Evolutionary conservation across 2,329 filamentous ascomycete genomes (phyloP), one percentile per base, ranked within the genome.

Genomic region (Alternaria angustiovoidea): DNA sequence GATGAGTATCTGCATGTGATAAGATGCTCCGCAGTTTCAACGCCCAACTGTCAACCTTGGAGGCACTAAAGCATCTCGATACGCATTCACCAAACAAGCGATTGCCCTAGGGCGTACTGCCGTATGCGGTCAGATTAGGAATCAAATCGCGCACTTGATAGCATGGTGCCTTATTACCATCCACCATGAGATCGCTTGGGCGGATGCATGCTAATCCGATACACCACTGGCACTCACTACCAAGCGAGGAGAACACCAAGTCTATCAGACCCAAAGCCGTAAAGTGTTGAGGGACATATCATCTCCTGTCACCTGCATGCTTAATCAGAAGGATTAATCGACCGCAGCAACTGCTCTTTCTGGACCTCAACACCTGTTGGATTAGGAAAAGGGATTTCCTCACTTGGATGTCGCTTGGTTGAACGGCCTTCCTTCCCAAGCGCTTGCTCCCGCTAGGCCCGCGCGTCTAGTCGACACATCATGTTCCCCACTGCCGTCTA

Each of bases 381-480:
- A 24, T 39, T 18, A 14, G 34, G 48, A 24, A 39, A 38, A 39
- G 24, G 20, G 48, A 51, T 18, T 51, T 11, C n/a, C 16, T 28
- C 2, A 28, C 34, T 22, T n/a, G 32, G 22, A 51, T 14, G 16
- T 36, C 48, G 48, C 48, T 51, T 51, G 48, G 48, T 18, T 51
- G 48, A 28, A 51, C 48, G 48, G 48, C 20, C 32, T 39, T n/a
- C 32, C 12, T 48, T 34, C 22, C 36, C 32, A 51, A 28, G 48
- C 48, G 48, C 48, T 51, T 51, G 24, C 48, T 51, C 20, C 48
- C 48, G 48, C 46, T 48, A 32, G 28, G 46, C 22, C 46, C 46
- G 46, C 46, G 30, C 46, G 12, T 36, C 28, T 48, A 34, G 30
- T 34, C 32, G 20, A 41, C 38, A 12, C 38, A 41, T 41, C 38